These are phyloP conservation scores for Evansstolkia leycettana DNA, from an alignment of 495 filamentous ascomycete species.

Conservation along the genomic window DNA sequence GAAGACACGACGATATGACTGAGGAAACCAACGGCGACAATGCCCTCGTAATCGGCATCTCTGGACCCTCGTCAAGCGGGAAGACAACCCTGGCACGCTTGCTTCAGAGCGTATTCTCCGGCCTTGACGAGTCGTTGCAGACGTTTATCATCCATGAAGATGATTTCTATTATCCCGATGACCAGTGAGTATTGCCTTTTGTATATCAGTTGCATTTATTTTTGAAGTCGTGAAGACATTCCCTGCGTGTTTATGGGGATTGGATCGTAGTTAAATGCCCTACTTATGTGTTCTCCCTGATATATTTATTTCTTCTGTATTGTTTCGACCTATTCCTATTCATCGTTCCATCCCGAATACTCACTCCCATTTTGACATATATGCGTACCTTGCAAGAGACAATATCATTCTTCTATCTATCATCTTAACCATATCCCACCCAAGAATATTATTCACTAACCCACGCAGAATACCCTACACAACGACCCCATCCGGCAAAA, in stretches of 20 bases:
- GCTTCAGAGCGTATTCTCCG: slow-evolving; percentile 53
- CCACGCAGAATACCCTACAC: slow-evolving; percentile 37
- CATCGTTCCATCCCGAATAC: too few relatives aligned
- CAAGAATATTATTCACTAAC: slow-evolving; percentile 3
- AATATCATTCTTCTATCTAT: too few relatives aligned
- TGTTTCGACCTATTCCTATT: too few relatives aligned
- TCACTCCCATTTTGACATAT: too few relatives aligned
- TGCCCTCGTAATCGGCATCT: slow-evolving; percentile 56
- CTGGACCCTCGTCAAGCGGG: slow-evolving; percentile 64
- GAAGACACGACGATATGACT: slow-evolving; percentile 10
- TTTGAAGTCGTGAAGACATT: too few relatives aligned
- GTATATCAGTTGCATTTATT: too few relatives aligned
- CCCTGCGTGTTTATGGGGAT: too few relatives aligned
- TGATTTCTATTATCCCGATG: slow-evolving; percentile 78
- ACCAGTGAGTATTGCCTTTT: too few relatives aligned
- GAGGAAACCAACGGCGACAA: not conserved
- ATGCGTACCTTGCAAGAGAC: too few relatives aligned
- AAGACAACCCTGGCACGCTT: slow-evolving; percentile 72
- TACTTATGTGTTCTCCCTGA: too few relatives aligned
- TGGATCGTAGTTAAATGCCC: not conserved
- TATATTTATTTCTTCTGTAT: too few relatives aligned
- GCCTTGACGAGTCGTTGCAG: slow-evolving; percentile 8
- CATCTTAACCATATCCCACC: not conserved
- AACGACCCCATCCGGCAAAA: slow-evolving; percentile 26
- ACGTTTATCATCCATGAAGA: slow-evolving; percentile 83